Base-by-base conservation (phyloP, 257 asterid genomes). In the Coffea canephora region DNA sequence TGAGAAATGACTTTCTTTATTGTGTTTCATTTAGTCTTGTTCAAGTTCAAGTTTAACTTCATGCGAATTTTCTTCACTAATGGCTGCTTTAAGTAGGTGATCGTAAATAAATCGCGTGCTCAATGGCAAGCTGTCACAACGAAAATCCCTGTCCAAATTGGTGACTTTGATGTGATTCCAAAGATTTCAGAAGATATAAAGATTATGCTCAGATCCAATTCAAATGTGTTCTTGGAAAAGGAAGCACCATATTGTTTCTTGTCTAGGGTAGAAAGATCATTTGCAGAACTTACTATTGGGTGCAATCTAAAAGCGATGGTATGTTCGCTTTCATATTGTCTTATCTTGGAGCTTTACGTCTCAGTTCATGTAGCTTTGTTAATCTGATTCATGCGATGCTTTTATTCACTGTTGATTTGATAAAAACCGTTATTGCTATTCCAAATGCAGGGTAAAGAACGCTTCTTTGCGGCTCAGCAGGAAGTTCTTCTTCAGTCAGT, bases 71-170 rank as follows among this genome's bases (percentile, higher is more conserved):
- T 36, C 18, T 69, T 3, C 7, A 1, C 70, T 50, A 8, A n/a
- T 34, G 13, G 75, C 52, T 27, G 21, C 43, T 48, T 78, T 78
- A 79, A 48, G 61, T 81, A 96, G 99, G 95, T 92, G 41, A 93
- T 96, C 83, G 92, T 96, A 77, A 96, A 96, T 75, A 94, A 96
- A 86, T 92, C 99, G 5, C 91, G 98, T 72, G 98, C 98, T 78
- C 85, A 77, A 81, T 96, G 88, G 87, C 96, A 91, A 74, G 80
- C 93, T 77, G 49, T 92, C 79, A 81, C 80, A 68, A 86, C 84
- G 45, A 94, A 46, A 79, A 80, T 96, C 50, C 97, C 98, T 41
- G 50, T 92, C 68, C 90, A 85, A 76, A 81, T 83, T 75, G 97
- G 87, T 36, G 96, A 91, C 81, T 78, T 88, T 8, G 95, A 92